Evolutionary conservation across 139 green algal genomes (phyloP).

Genomic region (Dunaliella primolecta): DNA sequence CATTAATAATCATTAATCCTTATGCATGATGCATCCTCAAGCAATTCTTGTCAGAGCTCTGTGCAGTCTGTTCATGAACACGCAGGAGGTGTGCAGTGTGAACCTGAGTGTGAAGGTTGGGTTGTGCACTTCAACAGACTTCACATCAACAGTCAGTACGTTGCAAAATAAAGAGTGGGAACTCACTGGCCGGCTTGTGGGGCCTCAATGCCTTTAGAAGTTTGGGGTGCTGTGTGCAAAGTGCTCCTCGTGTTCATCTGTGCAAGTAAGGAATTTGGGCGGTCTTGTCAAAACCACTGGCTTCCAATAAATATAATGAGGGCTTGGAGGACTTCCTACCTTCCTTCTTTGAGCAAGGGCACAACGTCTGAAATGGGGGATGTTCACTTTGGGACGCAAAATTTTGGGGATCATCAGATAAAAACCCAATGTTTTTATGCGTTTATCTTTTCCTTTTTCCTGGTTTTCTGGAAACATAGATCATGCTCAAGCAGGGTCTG

Average conservation of each 20-base stretch:
- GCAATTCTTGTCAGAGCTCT: too few species aligned
- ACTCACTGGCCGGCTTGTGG: not conserved
- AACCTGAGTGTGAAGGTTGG: too few species aligned
- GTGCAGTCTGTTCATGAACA: too few species aligned
- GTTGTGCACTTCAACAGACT: not conserved
- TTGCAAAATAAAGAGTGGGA: not conserved
- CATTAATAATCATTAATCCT: not conserved
- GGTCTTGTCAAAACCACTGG: too few species aligned
- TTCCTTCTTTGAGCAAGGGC: too few species aligned
- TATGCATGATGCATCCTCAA: too few species aligned
- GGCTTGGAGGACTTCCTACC: too few species aligned
- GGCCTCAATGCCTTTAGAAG: not conserved
- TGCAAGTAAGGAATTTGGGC: not conserved
- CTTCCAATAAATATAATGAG: too few species aligned
- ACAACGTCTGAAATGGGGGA: too few species aligned
- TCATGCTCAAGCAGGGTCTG: not conserved
- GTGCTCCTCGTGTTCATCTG: not conserved
- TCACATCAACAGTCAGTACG: not conserved
- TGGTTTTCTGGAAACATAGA: not conserved
- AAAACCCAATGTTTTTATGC: not conserved
- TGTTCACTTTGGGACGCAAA: too few species aligned
- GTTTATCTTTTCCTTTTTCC: not conserved
- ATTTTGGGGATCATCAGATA: too few species aligned
- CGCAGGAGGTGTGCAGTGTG: too few species aligned
- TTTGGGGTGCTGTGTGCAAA: not conserved